Base-by-base conservation (phyloP, 2,329 filamentous ascomycete species). In the Herpotrichia juniperi region DNA sequence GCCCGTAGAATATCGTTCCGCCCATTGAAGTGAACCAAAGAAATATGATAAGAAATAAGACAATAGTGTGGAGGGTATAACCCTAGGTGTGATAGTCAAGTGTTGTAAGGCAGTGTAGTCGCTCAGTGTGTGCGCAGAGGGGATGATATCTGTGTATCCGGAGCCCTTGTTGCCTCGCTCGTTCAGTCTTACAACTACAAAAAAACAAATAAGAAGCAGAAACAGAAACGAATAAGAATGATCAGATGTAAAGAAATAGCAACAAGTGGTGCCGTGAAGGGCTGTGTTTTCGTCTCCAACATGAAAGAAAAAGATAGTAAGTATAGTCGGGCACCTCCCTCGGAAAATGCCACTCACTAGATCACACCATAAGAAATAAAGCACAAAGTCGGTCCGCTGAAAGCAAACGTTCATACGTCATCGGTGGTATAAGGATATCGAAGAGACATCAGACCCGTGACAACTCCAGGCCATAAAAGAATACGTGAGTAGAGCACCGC, bases 351-450 rank as follows among this genome's bases (percentile, higher is more conserved):
- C n/a, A n/a, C n/a, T n/a, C n/a, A n/a, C n/a, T n/a, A n/a, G n/a
- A n/a, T n/a, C n/a, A 46, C 19, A 35, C n/a, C 28, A 17, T 44
- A 53, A 42, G 30, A 50, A 40, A 59, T 37, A 22, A n/a, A n/a
- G n/a, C n/a, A n/a, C n/a, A n/a, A n/a, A n/a, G n/a, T n/a, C n/a
- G n/a, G 42, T 19, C 22, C 48, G 42, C 44, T 37, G n/a, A 21
- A 30, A 26, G n/a, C 14, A 47, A 46, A 37, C 50, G 48, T 54
- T 55, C 53, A 51, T 56, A 47, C 43, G 45, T 53, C 26, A 17
- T 28, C 8, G 40, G 44, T 48, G 49, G 46, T 53, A 58, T 49
- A 54, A 44, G 46, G 47, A 58, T 59, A 59, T 59, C 51, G 37
- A 47, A 24, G 24, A 42, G 49, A 46, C 51, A 58, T 53, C 50